These are phyloP conservation scores for Eruca vesicaria DNA, from an alignment of 441 rosid species.

Conservation along the genomic window DNA sequence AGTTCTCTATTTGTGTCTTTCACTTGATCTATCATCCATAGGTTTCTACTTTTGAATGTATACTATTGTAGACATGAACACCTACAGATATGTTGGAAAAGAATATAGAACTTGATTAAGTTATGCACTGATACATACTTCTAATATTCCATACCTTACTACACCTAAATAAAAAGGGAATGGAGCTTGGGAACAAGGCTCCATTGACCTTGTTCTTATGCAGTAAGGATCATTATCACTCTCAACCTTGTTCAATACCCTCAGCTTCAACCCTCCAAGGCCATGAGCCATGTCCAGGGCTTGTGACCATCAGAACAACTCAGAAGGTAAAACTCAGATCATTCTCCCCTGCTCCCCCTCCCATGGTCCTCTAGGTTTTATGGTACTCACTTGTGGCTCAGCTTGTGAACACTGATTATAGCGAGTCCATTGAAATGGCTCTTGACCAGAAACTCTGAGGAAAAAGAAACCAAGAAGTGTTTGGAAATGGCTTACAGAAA, in stretches of 20 bases:
- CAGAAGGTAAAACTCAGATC: conserved; percentile 76
- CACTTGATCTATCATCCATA: not conserved
- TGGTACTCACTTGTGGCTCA: conserved; percentile 67
- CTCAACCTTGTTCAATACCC: conserved; percentile 69
- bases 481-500: no score
- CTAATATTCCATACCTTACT: conserved; percentile 38
- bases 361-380: conserved; percentile 48
- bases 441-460: no score
- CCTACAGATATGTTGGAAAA: conserved; percentile 13
- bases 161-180: conserved; percentile 49
- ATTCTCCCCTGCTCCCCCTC: conserved; percentile 69
- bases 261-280: conserved; percentile 69
- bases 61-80: conserved; percentile 15
- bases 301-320: conserved; percentile 67
- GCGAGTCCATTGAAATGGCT: no score
- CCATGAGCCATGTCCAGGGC: conserved; percentile 72
- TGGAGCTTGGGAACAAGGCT: conserved; percentile 54
- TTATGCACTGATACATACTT: conserved; percentile 9
- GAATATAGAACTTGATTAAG: conserved; percentile 7
- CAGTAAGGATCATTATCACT: conserved; percentile 63
- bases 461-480: no score
- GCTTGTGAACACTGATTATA: conserved; percentile 56
- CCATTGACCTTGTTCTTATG: conserved; percentile 56
- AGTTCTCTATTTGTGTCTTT: not conserved
- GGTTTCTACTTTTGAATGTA: conserved; percentile 24